Base-by-base conservation (phyloP, 805 yeast genomes). In the Candida caryicola region DNA sequence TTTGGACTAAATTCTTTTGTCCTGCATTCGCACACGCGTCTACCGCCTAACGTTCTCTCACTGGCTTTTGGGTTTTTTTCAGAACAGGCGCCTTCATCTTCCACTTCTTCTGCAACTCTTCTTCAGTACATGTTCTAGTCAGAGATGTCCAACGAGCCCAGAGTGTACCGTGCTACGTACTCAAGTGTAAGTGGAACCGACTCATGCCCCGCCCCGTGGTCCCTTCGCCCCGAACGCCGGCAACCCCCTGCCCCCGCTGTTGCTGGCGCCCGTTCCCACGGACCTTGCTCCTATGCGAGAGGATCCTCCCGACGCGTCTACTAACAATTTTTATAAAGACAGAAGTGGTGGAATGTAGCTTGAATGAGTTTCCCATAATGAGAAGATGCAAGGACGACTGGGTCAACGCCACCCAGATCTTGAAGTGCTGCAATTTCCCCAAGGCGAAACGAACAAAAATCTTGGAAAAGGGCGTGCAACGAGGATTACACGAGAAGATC, bases 401-500 rank as follows among this genome's bases (percentile, higher is more conserved):
- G 98, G 88, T 93, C 43, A 91, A 91, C 62, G 98, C 98, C 9
- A 91, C 98, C 17, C 98, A 91, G 59, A 87, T 91, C 33, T 70
- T 91, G 45, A 91, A 91, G 60, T 90, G 91, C 30, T 96, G 97
- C 33, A 82, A 85, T 57, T 89, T 89, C 59, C 95, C 96, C 44
- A 90, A 90, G 62, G 96, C 97, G 1, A 88, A 85, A 59, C 69
- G 98, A 49, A 90, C 97, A 14, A 82, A 95, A 51, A 88, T 90
- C 45, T 73, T 90, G 50, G 98, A 90, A 58, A 80, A 84, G 52
- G 96, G 90, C 46, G 95, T 91, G n/a, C 96, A 91, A 55, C 76
- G 75, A 29, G 95, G 95, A 4, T 64, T 71, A 14, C 97, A 90
- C 59, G 96, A 90, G 54, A 91, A 91, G 59, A 88, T 90, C 16